phyloP scores from a whole-genome alignment of 371 early-diverging fungal genomes.

The Chytridiales sp. region DNA sequence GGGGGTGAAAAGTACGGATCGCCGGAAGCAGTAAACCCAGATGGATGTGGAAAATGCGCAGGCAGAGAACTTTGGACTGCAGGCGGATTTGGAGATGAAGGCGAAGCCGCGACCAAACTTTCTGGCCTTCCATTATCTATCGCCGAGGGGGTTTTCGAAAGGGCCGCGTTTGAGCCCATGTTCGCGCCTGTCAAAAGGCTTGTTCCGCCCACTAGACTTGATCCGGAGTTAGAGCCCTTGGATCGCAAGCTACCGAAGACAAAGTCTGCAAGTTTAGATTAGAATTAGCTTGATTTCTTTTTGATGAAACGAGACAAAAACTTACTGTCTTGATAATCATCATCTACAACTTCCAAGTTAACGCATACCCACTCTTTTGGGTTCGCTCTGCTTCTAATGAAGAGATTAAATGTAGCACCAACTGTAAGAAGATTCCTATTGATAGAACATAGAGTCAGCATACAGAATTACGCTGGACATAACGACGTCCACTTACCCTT shows the following conservation, averaged over 20 bases:
- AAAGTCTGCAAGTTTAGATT: not conserved
- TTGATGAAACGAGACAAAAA: not conserved
- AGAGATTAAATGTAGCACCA: conserved; percentile 54
- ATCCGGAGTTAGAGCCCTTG: conserved; percentile 6
- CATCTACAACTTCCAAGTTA: conserved; percentile 54
- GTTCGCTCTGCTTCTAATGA: conserved; percentile 35
- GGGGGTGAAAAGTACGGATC: conserved; percentile 59
- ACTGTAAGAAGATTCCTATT: conserved; percentile 29
- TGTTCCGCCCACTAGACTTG: conserved; percentile 1
- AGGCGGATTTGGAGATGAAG: no score
- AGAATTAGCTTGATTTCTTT: not conserved
- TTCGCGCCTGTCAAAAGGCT: no score
- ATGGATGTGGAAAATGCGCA: conserved; percentile 42
- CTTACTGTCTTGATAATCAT: conserved; percentile 53
- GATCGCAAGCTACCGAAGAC: conserved; percentile 11
- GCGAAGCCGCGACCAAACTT: no score
- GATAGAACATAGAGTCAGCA: not conserved
- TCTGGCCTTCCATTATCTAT: no score
- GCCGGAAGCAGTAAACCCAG: conserved; percentile 42
- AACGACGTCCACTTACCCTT: conserved; percentile 29
- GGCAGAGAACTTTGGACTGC: no score
- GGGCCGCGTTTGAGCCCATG: no score
- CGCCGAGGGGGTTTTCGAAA: no score
- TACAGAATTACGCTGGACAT: not conserved
- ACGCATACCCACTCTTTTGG: conserved; percentile 49